Base-by-base conservation (phyloP, 352 stramenopile species). In the Hyaloperonospora arabidopsidis region DNA sequence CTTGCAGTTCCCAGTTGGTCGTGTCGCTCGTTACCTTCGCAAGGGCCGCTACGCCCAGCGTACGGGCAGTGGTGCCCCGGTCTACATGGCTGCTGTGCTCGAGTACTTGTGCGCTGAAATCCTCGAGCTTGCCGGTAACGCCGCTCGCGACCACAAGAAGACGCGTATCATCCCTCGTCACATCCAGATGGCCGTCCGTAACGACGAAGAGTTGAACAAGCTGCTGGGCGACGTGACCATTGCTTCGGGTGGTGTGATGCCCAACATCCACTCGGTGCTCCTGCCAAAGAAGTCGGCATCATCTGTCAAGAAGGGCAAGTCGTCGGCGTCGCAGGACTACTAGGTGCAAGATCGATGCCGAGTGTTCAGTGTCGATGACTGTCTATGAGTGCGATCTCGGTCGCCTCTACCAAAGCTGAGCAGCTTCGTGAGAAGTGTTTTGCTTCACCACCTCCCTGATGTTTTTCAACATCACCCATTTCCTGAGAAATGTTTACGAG, bases 91-190 rank as follows among this genome's bases (percentile, higher is more conserved):
- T 45, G 87, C 93, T 51, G 89, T 98, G 12, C 74, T 97, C 4
- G 92, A 97, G 66, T 97, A 97, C 70, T 68, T 97, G 8, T 93
- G 81, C 57, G 93, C 92, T 47, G 92, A 97, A 74, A 96, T 98
- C 59, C 76, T 98, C 23, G 93, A 98, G 65, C 72, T 98, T 15
- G 93, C 93, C 15, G 93, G 91, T 21, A 98, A 98, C 68, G 91
- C 93, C 45, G 90, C 93, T 19, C 83, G 89, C 53, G 90, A 97
- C 72, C 97, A 97, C 84, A 98, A 98, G 84, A 98, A 98, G 86
- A 86, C 74, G 51, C 83, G 93, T 69, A 98, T 98, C 65, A 91
- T 97, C 44, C 94, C 95, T 21, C 87, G 93, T 54, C 94, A 98
- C 82, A 96, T 98, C 54, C 95, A 97, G 76, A 79, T 98, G 52